Evolutionary conservation across 805 yeast species (phyloP).

Genomic region (Metschnikowia hibisci): DNA sequence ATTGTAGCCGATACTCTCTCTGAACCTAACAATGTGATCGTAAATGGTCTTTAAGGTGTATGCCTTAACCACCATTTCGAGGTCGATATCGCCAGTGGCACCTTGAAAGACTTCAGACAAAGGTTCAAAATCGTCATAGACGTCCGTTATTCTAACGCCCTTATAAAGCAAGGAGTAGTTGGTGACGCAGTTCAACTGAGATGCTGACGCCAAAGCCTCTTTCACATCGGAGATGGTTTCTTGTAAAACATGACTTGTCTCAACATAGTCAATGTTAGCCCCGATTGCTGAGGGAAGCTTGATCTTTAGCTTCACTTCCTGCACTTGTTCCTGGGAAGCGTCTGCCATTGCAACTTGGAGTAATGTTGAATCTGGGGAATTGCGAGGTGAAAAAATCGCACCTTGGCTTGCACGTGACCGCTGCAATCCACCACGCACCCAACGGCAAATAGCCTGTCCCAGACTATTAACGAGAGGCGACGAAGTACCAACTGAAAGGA

Average conservation of each 20-base stretch:
- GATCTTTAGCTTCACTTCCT: conserved; percentile 22
- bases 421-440: not conserved
- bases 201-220: conserved; percentile 54
- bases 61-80: conserved; percentile 49
- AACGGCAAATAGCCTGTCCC: not conserved
- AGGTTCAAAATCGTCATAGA: conserved; percentile 26
- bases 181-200: conserved; percentile 57
- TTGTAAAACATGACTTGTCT: conserved; percentile 28
- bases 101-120: conserved; percentile 23
- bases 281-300: conserved; percentile 18
- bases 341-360: conserved; percentile 14
- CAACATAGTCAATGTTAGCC: conserved; percentile 20
- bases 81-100: conserved; percentile 26
- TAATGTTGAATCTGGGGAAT: conserved; percentile 4
- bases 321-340: conserved; percentile 16
- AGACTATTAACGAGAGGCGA: not conserved
- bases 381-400: conserved; percentile 3
- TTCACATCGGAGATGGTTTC: conserved; percentile 57
- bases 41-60: conserved; percentile 60
- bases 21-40: conserved; percentile 58
- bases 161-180: conserved; percentile 47
- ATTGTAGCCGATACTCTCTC: conserved; percentile 57
- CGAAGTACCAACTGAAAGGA: too few relatives aligned
- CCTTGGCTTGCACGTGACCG: conserved; percentile 2
- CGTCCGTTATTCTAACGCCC: conserved; percentile 29